Percentiles rank a stretch among this genome's conserved stretches.
Conservation (phyloP, 352 stramenopile species). For the Phytopythium cucurbitacearum region DNA sequence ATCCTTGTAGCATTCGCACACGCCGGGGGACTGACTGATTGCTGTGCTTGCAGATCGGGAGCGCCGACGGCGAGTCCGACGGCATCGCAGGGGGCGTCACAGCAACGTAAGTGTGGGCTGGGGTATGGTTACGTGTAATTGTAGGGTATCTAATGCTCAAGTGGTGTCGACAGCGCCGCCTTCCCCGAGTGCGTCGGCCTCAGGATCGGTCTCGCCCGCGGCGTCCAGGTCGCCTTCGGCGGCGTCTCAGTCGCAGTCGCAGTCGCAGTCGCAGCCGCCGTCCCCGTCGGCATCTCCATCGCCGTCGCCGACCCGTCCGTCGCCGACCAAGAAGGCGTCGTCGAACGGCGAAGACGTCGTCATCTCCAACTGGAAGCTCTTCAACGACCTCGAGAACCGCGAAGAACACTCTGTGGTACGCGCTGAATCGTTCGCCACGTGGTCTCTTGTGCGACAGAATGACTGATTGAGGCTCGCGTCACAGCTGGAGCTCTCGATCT, state of each 20-base stretch:
- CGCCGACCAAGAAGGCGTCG: conserved; percentile 4
- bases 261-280: conserved; percentile 2
- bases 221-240: conserved; percentile 1
- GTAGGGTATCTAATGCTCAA: too few relatives aligned
- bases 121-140: too few relatives aligned
- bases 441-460: too few relatives aligned
- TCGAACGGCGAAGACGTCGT: conserved; percentile 35
- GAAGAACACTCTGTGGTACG: conserved; percentile 79
- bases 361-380: conserved; percentile 85
- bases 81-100: too few relatives aligned
- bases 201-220: background rate
- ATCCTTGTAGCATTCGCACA: too few relatives aligned
- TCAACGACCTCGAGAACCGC: conserved; percentile 84
- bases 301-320: background rate
- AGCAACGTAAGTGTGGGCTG: too few relatives aligned
- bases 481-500: conserved; percentile 74
- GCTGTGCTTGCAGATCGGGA: too few relatives aligned
- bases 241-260: background rate
- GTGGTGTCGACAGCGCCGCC: too few relatives aligned
- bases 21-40: too few relatives aligned
- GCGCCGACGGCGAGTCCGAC: too few relatives aligned
- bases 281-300: background rate
- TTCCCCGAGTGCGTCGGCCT: background rate
- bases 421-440: background rate
- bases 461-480: too few relatives aligned